Percentiles rank a stretch among this genome's conserved stretches.
Evolutionary conservation across 2,329 filamentous ascomycete genomes (phyloP).

Genomic region (Colletotrichum kahawae): DNA sequence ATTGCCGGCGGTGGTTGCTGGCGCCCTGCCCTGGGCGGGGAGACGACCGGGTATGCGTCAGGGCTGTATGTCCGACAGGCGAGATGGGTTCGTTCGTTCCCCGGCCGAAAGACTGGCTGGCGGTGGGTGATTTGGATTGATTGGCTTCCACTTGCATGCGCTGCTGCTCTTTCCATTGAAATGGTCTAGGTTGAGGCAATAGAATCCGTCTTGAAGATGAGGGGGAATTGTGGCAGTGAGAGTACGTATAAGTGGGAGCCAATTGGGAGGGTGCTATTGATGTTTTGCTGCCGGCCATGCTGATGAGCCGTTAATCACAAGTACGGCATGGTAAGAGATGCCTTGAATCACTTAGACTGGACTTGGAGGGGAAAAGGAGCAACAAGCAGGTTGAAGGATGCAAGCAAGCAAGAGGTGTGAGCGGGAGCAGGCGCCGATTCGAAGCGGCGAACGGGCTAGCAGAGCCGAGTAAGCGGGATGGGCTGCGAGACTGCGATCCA

Average conservation of each 20-base stretch:
- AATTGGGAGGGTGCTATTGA: not conserved
- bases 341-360: not conserved
- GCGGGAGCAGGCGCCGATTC: not conserved
- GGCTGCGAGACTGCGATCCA: not conserved
- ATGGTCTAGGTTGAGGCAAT: not conserved
- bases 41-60: not conserved
- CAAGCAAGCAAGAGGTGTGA: not conserved
- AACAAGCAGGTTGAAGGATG: not conserved
- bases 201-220: not conserved
- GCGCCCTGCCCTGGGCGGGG: not conserved
- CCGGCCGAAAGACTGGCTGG: not conserved
- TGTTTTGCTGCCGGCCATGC: not conserved
- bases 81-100: not conserved
- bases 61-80: not conserved
- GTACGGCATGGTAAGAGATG: not conserved
- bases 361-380: not conserved
- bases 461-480: slow-evolving; percentile 2
- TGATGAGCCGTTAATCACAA: not conserved
- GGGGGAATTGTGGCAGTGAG: not conserved
- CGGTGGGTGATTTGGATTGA: not conserved
- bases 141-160: not conserved
- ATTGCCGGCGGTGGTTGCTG: not conserved
- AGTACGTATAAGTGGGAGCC: not conserved
- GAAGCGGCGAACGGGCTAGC: not conserved
- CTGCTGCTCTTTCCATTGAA: not conserved